Evolutionary conservation across 2,329 filamentous ascomycete species (phyloP), one percentile per base, ranked within the genome.

Genomic region (Fusarium transvaalense): DNA sequence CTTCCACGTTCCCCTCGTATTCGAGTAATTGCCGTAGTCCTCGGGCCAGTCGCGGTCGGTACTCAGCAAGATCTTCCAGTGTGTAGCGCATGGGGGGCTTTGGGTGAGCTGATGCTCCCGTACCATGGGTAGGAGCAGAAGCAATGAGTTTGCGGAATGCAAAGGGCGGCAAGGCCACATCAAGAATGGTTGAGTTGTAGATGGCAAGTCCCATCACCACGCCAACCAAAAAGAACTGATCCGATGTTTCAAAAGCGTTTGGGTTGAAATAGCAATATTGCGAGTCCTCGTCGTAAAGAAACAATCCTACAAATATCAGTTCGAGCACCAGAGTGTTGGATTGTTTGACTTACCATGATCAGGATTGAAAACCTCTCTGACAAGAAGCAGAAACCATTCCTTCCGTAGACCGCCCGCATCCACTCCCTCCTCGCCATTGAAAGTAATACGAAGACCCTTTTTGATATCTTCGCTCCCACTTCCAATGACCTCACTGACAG

Each of bases 211-310:
- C 94, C 56, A 97, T 85, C 10, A 97, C 85, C 14, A 96, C 92
- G 1, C 94, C 94, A 29, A 97, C 92, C 23, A 97, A 85, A 76
- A 96, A 97, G 78, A 92, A 97, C 70, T 97, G 93, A 75, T 97
- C 93, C 1, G 93, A 94, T 0, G 92, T 94, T 77, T 97, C 94
- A 72, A 97, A 94, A 17, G 92, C 93, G 76, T 91, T 88, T 0
- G 94, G 92, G 76, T 97, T 97, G 82, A 97, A 97, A 78, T 97
- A 97, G 80, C 94, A 97, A 76, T 92, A 93, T 46, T 88, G 88
- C 5, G 94, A 97, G 74, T 97, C 93, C 52, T 97, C 93, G 66
- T 97, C 94, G 78, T 97, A 97, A 10, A 92, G 83, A 77, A 97
- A 97, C 79, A 97, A 88, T n/a, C 93, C 93, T 94, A 48, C 4